A percentile compares a stretch with the other conserved stretches of the same genome.
Conservation (phyloP, 768 basidiomycete species). For the Tephrocybe sp. region DNA sequence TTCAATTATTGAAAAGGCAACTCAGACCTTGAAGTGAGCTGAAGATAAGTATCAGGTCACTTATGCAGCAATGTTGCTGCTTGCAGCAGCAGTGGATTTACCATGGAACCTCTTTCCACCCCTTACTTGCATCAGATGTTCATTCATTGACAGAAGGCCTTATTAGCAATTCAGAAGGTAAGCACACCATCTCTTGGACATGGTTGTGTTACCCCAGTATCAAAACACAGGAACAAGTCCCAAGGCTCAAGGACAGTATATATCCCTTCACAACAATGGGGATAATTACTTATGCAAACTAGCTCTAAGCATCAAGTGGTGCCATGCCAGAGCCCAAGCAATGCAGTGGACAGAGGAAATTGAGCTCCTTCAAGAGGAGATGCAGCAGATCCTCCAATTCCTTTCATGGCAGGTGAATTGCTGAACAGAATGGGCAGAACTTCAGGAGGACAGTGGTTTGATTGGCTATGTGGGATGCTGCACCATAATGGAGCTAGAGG, state of each 20-base stretch:
- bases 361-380: conserved; percentile 14
- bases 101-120: neutral
- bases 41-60: neutral
- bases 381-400: conserved; percentile 11
- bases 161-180: neutral
- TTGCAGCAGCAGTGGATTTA: neutral
- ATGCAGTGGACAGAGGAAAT: conserved; percentile 23
- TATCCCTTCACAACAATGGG: too few species aligned
- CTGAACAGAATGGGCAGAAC: neutral
- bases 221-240: neutral
- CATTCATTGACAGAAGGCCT: neutral
- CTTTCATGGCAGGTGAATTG: conserved; percentile 13
- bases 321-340: conserved; percentile 18
- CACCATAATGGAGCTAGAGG: neutral
- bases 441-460: neutral
- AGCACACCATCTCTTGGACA: neutral
- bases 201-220: neutral
- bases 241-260: neutral
- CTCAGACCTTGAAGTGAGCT: neutral
- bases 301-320: conserved; percentile 22
- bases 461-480: neutral
- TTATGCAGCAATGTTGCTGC: neutral
- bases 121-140: neutral
- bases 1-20: neutral
- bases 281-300: neutral